A percentile compares a stretch with the other conserved stretches of the same genome.
Conservation (phyloP, 352 stramenopile genomes). For the Phytophthora parvispora region DNA sequence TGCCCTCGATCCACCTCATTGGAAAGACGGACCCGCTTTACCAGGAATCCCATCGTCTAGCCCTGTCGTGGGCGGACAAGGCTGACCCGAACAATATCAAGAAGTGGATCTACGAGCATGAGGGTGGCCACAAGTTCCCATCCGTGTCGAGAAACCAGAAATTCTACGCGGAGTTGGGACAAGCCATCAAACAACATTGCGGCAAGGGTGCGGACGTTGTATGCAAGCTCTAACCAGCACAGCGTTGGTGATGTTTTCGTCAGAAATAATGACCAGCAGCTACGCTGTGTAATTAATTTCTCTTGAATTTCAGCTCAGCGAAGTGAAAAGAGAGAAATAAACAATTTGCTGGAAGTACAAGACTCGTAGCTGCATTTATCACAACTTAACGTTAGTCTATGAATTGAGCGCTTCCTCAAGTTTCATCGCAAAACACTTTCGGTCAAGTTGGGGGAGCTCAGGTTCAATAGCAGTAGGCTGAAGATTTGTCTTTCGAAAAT, state of each 20-base stretch:
- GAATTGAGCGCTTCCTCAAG: too few relatives aligned
- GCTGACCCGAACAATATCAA: slow-evolving; percentile 15
- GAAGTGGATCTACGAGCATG: slow-evolving; percentile 43
- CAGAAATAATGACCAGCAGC: too few relatives aligned
- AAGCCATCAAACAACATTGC: slow-evolving; percentile 37
- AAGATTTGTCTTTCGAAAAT: too few relatives aligned
- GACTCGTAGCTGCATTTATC: too few relatives aligned
- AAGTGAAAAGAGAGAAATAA: too few relatives aligned
- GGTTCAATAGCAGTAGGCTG: too few relatives aligned
- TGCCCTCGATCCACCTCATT: slow-evolving; percentile 62
- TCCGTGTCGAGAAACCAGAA: slow-evolving; percentile 32
- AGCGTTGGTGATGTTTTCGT: background rate
- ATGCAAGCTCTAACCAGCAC: slow-evolving; percentile 18
- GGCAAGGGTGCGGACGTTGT: slow-evolving; percentile 7
- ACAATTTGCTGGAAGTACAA: too few relatives aligned
- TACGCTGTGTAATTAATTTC: too few relatives aligned
- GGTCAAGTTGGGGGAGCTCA: too few relatives aligned
- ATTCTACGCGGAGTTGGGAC: slow-evolving; percentile 34
- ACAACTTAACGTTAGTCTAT: too few relatives aligned
- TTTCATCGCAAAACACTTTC: too few relatives aligned
- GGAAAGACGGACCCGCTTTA: slow-evolving; percentile 74
- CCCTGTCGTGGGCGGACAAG: slow-evolving; percentile 30
- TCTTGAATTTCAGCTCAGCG: too few relatives aligned
- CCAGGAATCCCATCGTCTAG: slow-evolving; percentile 49
- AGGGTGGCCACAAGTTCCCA: slow-evolving; percentile 49